Evolutionary conservation across 805 yeast genomes (phyloP), one percentile per base, ranked within the genome.

Genomic region (Kazachstania africana): DNA sequence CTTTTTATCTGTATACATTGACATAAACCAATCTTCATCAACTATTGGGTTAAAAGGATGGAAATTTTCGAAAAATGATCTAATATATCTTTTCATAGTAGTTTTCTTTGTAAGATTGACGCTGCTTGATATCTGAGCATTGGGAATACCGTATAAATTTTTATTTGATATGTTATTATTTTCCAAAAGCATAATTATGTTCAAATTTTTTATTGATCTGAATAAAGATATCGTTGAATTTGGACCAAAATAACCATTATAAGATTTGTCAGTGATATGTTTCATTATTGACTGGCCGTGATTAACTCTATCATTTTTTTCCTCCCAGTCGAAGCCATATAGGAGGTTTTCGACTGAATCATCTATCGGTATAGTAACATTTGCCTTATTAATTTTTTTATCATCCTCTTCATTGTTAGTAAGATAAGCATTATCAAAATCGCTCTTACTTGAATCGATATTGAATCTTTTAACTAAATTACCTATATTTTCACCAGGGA

Each of bases 31-130:
- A n/a, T 61, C 67, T 40, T 70, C 68, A 41, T 73, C 69, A 19
- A 76, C 52, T 35, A 75, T 63, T 2, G 84, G 83, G 36, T 70
- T 74, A 13, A 75, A 67, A 0, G 73, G 65, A 46, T 77, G 81
- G 41, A 73, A 77, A 35, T 64, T 63, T 20, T 61, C 57, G 53
- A 77, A 77, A 42, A 72, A 76, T 5, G 73, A 60, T 16, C 65
- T 65, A 10, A 70, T 48, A 32, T 62, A 60, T 19, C 57, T 55
- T 28, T 39, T 32, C 8, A 44, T 46, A 6, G 42, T 40, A 12
- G 30, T 25, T 24, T 38, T 36, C 16, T 27, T 16, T 8, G 34
- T 5, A 15, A 34, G 24, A 9, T 27, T 26, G 3, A 24, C 15
- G n/a, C n/a, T n/a, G n/a, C n/a, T n/a, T n/a, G n/a, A n/a, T n/a